Base-by-base conservation (phyloP, 768 basidiomycete genomes). In the Tricholoma terreum region DNA sequence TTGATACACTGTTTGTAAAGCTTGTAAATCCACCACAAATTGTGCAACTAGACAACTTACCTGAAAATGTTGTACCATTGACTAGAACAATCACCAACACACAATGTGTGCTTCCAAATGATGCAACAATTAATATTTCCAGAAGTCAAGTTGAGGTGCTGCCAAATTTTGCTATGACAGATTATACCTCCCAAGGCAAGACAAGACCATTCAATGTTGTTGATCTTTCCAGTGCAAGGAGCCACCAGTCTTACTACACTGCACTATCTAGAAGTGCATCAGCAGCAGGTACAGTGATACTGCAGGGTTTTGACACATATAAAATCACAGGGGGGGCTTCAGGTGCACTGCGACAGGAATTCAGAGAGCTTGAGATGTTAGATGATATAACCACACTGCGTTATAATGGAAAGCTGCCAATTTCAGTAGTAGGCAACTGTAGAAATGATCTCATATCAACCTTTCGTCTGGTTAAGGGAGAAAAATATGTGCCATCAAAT, bases 121-220 rank as follows among this genome's bases (percentile, higher is more conserved):
- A 68, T 21, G 4, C 27, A 8, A 40, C 19, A 5, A 65, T 56
- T 61, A 40, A 14, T 56, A 11, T 58, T 54, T 35, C 21, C 24
- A 22, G 43, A 9, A 15, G 5, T 36, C 8, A 31, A 50, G 14
- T 43, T 52, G 50, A 52, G 6, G 30, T 12, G 15, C 10, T 34
- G 31, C 19, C 34, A 14, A 52, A 38, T 7, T 38, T 30, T 30
- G 27, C 35, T 21, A 72, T 73, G 70, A 73, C 72, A 2, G 72
- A 72, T 55, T 73, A 68, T 59, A 60, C 67, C 5, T 71, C 69
- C 2, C 73, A 75, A 58, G 72, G 73, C 1, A 71, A 68, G 51
- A 70, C 71, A 15, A 55, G 67, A 35, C 36, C 36, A 15, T 27
- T 54, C 1, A 71, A 72, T 64, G 51, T 65, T 3, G 65, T 67